phyloP scores from a whole-genome alignment of 495 filamentous ascomycete species.

The Xylaria longipes region DNA sequence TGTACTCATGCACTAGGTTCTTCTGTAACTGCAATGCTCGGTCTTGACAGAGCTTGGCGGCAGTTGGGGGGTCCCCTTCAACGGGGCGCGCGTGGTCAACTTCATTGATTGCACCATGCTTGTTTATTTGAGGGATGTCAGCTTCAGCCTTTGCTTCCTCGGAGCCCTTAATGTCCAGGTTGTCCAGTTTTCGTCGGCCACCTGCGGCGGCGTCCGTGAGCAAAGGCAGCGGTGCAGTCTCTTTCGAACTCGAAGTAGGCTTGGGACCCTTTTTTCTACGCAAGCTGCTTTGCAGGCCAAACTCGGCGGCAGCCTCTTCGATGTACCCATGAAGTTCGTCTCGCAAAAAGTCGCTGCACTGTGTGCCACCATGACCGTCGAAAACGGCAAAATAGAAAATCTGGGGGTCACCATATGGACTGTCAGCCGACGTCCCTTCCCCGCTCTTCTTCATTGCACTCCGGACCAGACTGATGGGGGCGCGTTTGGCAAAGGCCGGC shows the following conservation, averaged over 20 bases:
- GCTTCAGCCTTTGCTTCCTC: constrained; percentile 43
- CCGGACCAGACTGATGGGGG: constrained; percentile 70
- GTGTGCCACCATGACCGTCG: constrained; percentile 91
- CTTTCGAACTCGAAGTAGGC: constrained; percentile 16
- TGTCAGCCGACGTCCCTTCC: constrained; percentile 69
- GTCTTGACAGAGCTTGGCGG: constrained; percentile 41
- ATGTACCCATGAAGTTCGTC: constrained; percentile 88
- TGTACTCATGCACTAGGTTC: constrained; percentile 77
- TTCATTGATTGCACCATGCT: constrained; percentile 37
- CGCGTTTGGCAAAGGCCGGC: constrained; percentile 86
- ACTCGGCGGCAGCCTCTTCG: constrained; percentile 75
- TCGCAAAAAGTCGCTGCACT: constrained; percentile 86
- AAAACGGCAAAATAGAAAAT: constrained; percentile 98
- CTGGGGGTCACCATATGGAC: constrained; percentile 84
- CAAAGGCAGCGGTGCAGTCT: background rate
- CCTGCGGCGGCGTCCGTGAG: constrained; percentile 32
- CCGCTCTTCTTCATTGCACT: constrained; percentile 49
- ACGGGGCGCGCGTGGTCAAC: constrained; percentile 37
- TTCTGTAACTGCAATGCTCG: constrained; percentile 67
- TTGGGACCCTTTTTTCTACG: constrained; percentile 33
- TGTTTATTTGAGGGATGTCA: constrained; percentile 36
- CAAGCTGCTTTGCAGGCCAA: constrained; percentile 77
- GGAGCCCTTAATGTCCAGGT: constrained; percentile 47
- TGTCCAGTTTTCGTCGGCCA: constrained; percentile 37
- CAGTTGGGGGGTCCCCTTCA: constrained; percentile 40